Base-by-base conservation (phyloP, 768 basidiomycete genomes). In the Symmetrospora coprosmae region DNA sequence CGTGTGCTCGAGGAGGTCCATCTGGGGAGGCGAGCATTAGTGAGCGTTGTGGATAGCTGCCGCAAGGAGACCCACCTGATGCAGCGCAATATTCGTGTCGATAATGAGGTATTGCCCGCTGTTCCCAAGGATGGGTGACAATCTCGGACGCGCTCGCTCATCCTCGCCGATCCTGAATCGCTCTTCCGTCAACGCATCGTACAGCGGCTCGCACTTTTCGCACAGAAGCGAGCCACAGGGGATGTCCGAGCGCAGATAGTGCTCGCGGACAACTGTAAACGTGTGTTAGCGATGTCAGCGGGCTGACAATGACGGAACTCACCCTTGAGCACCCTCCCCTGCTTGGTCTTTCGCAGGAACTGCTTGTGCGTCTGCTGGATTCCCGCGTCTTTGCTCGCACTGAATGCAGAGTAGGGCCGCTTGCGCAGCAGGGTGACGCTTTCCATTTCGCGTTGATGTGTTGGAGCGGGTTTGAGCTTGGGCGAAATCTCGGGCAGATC, bases 251-350 rank as follows among this genome's bases (percentile, higher is more conserved):
- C 94, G 79, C 9, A 99, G 80, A 73, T 97, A 99, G 64, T 92
- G 77, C 74, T 99, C 92, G 23, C 92, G 80, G 21, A 96, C 76
- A 61, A 96, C 94, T 30, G 5, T 30, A 53, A 21, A 34, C 11
- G 0, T 19, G 50, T n/a, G n/a, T 70, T 30, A 7, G 41, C 16
- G 14, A 46, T 35, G 31, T 14, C 17, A 47, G 28, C 8, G 38
- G 50, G 5, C 13, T 33, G 21, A 41, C 21, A 23, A 11, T 19
- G 19, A 14, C 17, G 6, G 33, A 17, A 61, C 76, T 41, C 47
- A 88, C 91, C 85, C 76, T 91, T 94, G 69, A 91, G 81, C 19
- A 99, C 87, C 69, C 90, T 91, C 16, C 94, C 94, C 66, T 81
- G 76, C 0, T 86, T 85, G 0, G 94, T 96, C 74, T 97, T 97